Base-by-base conservation (phyloP, 306 rosid genomes). In the Castanea crenata region DNA sequence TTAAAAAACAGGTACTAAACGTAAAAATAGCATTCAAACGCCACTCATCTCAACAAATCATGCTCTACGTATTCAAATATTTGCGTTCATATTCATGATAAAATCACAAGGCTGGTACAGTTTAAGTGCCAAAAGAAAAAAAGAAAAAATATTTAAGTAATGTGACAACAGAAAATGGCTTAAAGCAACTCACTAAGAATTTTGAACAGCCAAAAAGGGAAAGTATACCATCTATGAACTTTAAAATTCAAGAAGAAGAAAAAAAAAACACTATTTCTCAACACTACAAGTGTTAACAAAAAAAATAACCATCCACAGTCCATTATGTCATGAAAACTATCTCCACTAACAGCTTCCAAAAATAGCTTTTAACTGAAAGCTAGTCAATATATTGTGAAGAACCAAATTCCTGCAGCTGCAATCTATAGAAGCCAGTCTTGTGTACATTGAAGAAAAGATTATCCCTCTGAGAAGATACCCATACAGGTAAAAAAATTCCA, bases 361-460 rank as follows among this genome's bases (percentile, higher is more conserved):
- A 69, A 83, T 72, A 77, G 86, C 54, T 49, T 32, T 64, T 46
- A 75, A 78, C 76, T 54, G 81, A 86, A 85, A 84, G 85, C 86
- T 85, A 87, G 67, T 78, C 88, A 81, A 85, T 83, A 84, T 68
- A 79, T 74, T 69, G 84, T 73, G 81, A 59, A 85, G 84, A 83
- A 76, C 76, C 87, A 85, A 82, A 92, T 76, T 81, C 91, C 90
- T 78, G 88, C 76, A 82, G 80, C 85, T 75, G 87, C 84, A 86
- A 85, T 77, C 85, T 74, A 81, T 84, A 83, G 75, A 87, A 57
- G 85, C 87, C 82, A 79, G 82, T 79, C 89, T 86, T 77, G 86
- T 83, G 87, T 83, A 78, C 92, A 82, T 69, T 64, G 83, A 81
- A 58, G 82, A 75, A 73, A 58, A 61, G 73, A 81, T 56, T 84